Percentiles rank a stretch among this genome's conserved stretches.
Evolutionary conservation across 202 grass and related monocot genomes (phyloP).

Genomic region (Carex sylvatica): DNA sequence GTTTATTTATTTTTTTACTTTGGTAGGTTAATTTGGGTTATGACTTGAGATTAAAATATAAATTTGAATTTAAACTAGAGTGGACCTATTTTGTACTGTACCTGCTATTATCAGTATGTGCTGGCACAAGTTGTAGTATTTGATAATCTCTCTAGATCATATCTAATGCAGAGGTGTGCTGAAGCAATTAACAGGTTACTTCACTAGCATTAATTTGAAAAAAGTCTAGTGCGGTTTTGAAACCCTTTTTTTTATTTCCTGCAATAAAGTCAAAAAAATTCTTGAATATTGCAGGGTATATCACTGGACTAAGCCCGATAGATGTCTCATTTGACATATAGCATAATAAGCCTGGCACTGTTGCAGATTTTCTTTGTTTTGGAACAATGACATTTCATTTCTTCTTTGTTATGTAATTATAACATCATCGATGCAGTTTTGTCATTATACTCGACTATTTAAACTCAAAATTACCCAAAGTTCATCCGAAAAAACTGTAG

Average conservation of each 20-base stretch:
- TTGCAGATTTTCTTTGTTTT: neutral
- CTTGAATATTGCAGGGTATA: conserved; percentile 12
- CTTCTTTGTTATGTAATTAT: neutral
- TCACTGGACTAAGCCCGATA: neutral
- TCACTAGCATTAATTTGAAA: neutral
- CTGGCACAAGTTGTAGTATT: neutral
- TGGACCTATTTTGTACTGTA: neutral
- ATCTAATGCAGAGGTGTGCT: neutral
- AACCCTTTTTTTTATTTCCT: neutral
- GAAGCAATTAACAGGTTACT: neutral
- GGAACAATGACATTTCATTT: neutral
- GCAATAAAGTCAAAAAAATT: neutral
- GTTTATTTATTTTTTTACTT: neutral
- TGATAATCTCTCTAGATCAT: neutral
- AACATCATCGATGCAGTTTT: neutral
- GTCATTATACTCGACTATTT: neutral
- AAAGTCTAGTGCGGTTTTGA: neutral
- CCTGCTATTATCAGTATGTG: neutral
- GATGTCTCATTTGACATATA: neutral
- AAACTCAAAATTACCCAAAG: neutral
- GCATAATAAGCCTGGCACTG: neutral
- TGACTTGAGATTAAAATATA: neutral
- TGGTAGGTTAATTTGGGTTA: neutral
- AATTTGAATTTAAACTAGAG: neutral
- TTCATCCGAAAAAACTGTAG: neutral